These are phyloP conservation scores for Fusarium gaditjirri DNA, from an alignment of 2,329 filamentous ascomycete species.

Conservation along the genomic window DNA sequence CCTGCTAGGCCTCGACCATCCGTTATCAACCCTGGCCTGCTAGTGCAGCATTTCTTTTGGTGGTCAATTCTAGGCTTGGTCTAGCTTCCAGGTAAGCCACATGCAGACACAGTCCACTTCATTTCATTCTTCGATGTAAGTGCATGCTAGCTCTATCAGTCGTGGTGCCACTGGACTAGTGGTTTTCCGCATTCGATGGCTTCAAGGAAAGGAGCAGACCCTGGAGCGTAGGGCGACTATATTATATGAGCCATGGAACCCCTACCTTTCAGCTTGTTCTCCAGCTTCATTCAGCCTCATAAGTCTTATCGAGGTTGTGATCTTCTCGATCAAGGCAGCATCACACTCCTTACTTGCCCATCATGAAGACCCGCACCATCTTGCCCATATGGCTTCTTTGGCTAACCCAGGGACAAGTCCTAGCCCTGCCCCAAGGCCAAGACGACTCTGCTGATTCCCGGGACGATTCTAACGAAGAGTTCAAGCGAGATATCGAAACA, in stretches of 20 bases:
- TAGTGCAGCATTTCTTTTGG: slow-evolving; percentile 36
- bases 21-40: slow-evolving; percentile 1
- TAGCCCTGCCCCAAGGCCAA: slow-evolving; percentile 27
- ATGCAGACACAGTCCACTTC: slow-evolving; percentile 36
- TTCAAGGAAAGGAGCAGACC: slow-evolving; percentile 26
- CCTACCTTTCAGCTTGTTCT: slow-evolving; percentile 9
- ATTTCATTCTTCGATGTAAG: slow-evolving; percentile 40
- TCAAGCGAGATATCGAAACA: slow-evolving; percentile 36
- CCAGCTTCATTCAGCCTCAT: slow-evolving; percentile 14
- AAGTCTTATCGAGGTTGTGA: slow-evolving; percentile 19
- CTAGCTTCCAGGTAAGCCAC: slow-evolving; percentile 38
- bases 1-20: slow-evolving; percentile 6
- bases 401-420: slow-evolving; percentile 42
- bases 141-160: slow-evolving; percentile 33
- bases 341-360: slow-evolving; percentile 14
- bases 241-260: slow-evolving; percentile 38
- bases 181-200: slow-evolving; percentile 33
- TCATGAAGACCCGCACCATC: slow-evolving; percentile 37
- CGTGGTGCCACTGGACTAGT: slow-evolving; percentile 38
- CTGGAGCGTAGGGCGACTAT: slow-evolving; percentile 19
- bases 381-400: slow-evolving; percentile 44
- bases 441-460: slow-evolving; percentile 8
- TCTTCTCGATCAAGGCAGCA: slow-evolving; percentile 14
- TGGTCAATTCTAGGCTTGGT: slow-evolving; percentile 25
- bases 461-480: slow-evolving; percentile 25